Base-by-base conservation (phyloP, 108 stramenopile species). In the Seminavis robusta region DNA sequence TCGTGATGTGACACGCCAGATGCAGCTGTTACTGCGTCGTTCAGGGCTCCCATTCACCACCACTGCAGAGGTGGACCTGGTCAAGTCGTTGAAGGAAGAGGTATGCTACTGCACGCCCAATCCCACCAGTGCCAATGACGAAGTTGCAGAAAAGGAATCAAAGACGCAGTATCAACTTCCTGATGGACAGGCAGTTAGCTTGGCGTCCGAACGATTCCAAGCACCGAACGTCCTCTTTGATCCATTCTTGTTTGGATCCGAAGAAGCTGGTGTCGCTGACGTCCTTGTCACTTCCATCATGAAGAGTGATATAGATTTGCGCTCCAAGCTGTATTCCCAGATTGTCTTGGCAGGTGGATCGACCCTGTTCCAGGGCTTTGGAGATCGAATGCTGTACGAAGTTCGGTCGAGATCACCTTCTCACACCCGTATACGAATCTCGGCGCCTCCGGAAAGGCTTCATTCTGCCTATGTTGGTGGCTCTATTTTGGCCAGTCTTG, bases 331-430 rank as follows among this genome's bases (percentile, higher is more conserved):
- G 36, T 94, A 83, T 63, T 92, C 88, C 16, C 86, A 97, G 51
- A 88, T 99, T 48, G 95, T 99, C 7, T 61, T 99, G 19, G 79
- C 94, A 0, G 98, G 98, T 23, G 98, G 98, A 36, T 89, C 92
- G 15, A 96, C 96, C 11, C 77, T 95, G 11, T 66, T 91, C 34
- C 88, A 90, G 9, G 97, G 98, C 26, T 89, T 97, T 65, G 94
- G 92, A 6, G 96, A 97, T 63, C 79, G 98, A 11, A 56, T 99
- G 52, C 65, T 95, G 34, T 83, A 92, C 34, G 98, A 99, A 70
- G 81, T 97, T n/a, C 66, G 90, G n/a, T 65, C 76, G 4, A 63
- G 83, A 42, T 84, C 88, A 8, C 94, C 94, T 7, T 66, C 79
- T 21, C 81, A 86, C 52, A 90, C 84, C 15, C 84, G 82, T 68